These are phyloP conservation scores for Xylariales sp. DNA, from an alignment of 2,329 filamentous ascomycete genomes.

Conservation along the genomic window DNA sequence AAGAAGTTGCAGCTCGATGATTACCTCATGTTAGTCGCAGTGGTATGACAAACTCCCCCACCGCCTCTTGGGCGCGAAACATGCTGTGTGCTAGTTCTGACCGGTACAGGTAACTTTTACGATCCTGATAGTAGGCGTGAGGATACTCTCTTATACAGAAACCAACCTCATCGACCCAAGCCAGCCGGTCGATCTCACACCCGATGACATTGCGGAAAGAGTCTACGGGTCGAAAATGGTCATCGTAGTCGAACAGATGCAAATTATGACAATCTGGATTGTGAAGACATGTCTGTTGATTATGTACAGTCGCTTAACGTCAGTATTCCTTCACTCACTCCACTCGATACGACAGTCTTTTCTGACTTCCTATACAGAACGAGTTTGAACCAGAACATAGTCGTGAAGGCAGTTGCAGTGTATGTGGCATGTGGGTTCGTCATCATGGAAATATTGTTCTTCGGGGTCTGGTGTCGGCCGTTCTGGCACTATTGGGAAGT, in stretches of 20 bases:
- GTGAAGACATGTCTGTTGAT: conserved; percentile 54
- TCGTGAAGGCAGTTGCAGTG: conserved; percentile 45
- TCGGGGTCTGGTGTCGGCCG: conserved; percentile 51
- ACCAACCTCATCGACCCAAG: conserved; percentile 4
- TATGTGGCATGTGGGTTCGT: conserved; percentile 38
- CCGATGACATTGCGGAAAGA: conserved; percentile 35
- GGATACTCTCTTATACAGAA: conserved; percentile 2
- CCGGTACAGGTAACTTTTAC: conserved; percentile 2
- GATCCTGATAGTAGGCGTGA: conserved; percentile 4
- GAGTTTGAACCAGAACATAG: conserved; percentile 17
- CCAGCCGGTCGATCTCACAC: conserved; percentile 32
- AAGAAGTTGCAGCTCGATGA: conserved; percentile 6
- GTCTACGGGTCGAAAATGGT: conserved; percentile 57
- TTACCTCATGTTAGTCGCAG: conserved; percentile 5
- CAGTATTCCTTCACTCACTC: conserved; percentile 9
- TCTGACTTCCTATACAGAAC: not conserved
- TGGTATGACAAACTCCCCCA: too few species aligned
- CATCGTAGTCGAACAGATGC: conserved; percentile 57
- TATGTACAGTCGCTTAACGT: conserved; percentile 53
- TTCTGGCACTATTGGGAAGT: conserved; percentile 55
- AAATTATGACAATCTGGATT: conserved; percentile 55
- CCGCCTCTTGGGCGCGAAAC: too few species aligned
- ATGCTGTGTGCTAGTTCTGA: too few species aligned
- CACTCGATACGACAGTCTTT: not conserved
- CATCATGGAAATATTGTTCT: conserved; percentile 44